These are phyloP conservation scores for Suhomyces wounanorum DNA, from an alignment of 1,139 yeast genomes.

Conservation along the genomic window DNA sequence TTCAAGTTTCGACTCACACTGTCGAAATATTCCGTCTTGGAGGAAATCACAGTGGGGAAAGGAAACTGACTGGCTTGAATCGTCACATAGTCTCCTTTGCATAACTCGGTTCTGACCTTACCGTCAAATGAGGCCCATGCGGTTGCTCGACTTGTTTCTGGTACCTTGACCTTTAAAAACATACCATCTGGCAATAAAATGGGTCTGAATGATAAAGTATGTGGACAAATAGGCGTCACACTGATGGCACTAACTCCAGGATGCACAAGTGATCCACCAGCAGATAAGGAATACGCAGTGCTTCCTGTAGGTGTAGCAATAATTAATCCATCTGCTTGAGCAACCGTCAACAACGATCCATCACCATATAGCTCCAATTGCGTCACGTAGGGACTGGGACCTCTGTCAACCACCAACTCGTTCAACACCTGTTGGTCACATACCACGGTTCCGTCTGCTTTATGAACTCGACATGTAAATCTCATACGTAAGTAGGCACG, in stretches of 20 bases:
- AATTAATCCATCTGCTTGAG: constrained; percentile 88
- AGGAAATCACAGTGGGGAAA: constrained; percentile 79
- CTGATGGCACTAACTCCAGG: constrained; percentile 89
- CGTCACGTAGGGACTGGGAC: constrained; percentile 86
- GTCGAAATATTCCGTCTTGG: constrained; percentile 77
- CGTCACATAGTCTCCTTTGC: constrained; percentile 74
- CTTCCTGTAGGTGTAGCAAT: constrained; percentile 92
- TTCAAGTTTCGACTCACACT: constrained; percentile 80
- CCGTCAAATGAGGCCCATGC: constrained; percentile 96
- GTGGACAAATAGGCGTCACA: constrained; percentile 92
- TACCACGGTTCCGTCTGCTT: constrained; percentile 57
- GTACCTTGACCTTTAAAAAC: constrained; percentile 74
- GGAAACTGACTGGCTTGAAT: constrained; percentile 80
- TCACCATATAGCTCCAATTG: constrained; percentile 83
- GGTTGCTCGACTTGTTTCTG: constrained; percentile 65
- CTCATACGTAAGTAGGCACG: constrained; percentile 81
- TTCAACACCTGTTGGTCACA: constrained; percentile 81
- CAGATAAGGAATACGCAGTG: constrained; percentile 86
- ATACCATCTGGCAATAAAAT: constrained; percentile 84
- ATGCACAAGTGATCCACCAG: constrained; percentile 88
- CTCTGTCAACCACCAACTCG: constrained; percentile 83
- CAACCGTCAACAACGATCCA: constrained; percentile 75
- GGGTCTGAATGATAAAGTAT: constrained; percentile 84
- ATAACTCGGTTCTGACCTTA: constrained; percentile 67
- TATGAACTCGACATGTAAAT: constrained; percentile 67